Base-by-base conservation (phyloP, 257 asterid genomes). In the Anisodus tanguticus region DNA sequence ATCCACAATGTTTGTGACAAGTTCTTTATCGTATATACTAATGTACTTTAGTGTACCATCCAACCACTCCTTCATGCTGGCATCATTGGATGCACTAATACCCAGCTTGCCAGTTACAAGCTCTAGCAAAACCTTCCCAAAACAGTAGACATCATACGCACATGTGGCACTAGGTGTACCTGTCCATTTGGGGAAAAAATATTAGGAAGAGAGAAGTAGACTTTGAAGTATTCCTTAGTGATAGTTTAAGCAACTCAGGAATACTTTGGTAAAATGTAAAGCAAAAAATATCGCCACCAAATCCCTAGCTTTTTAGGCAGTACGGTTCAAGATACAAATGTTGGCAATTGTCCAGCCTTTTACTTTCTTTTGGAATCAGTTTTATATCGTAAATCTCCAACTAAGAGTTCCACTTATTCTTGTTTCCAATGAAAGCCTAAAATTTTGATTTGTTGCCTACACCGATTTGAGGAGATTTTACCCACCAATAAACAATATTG, bases 51-150 rank as follows among this genome's bases (percentile, higher is more conserved):
- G 41, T 0, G 94, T 93, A 54, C 90, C 71, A 6, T 97, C 99
- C 60, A 97, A 68, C 91, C 90, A 93, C 17, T 93, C 98, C 86
- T 95, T 97, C 86, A 86, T 85, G 71, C 90, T 78, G 51, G 92
- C 62, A 11, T 95, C 97, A 3, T 89, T 77, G 12, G 97, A 91
- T 26, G 98, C 93, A 83, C 98, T 97, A 51, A 97, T 90, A 77
- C 98, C 99, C 1, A 97, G 90, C 85, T 93, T 93, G 13, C 99
- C 99, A 0, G 99, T 97, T 16, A 97, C 97, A 3, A 97, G 98
- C 93, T 97, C 99, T 1, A 97, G 95, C 79, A 97, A 81, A 69
- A 97, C 97, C 87, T 94, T 97, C 9, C 99, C 99, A 4, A 97
- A 95, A 88, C 98, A 95, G 89, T 90, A 93, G 16, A 97, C 98